Conservation (phyloP, 2,329 filamentous ascomycete species). For the Aotearoamyces nothofagi region DNA sequence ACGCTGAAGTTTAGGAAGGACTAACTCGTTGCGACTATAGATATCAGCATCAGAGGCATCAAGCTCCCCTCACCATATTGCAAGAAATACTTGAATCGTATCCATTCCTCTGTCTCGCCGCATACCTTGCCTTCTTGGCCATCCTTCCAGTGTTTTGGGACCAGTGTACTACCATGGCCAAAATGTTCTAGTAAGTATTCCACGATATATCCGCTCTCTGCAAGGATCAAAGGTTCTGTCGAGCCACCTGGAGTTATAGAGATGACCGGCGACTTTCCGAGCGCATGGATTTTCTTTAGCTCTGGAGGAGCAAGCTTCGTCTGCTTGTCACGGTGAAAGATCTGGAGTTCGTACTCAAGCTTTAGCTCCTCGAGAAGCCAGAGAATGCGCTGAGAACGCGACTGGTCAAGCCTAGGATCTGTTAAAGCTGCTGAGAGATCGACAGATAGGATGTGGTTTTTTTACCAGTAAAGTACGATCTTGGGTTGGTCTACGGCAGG, state of each 20-base stretch:
- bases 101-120: slow-evolving; percentile 44
- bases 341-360: slow-evolving; percentile 63
- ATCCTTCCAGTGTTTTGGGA: slow-evolving; percentile 38
- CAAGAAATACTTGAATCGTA: slow-evolving; percentile 53
- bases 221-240: slow-evolving; percentile 44
- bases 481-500: slow-evolving; percentile 22
- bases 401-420: slow-evolving; percentile 16
- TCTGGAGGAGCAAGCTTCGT: slow-evolving; percentile 59
- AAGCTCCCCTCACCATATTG: slow-evolving; percentile 78
- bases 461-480: slow-evolving; percentile 42
- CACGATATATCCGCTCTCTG: slow-evolving; percentile 68
- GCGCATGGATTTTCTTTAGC: slow-evolving; percentile 63
- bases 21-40: slow-evolving; percentile 40
- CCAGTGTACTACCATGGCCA: slow-evolving; percentile 26
- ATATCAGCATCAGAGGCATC: slow-evolving; percentile 55
- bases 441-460: too few relatives aligned
- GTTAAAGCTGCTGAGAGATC: slow-evolving; percentile 4
- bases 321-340: slow-evolving; percentile 52
- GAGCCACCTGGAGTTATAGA: slow-evolving; percentile 34
- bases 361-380: slow-evolving; percentile 59
- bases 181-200: slow-evolving; percentile 68
- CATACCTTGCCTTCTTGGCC: slow-evolving; percentile 41
- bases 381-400: slow-evolving; percentile 43
- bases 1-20: slow-evolving; percentile 5
- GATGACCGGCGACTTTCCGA: slow-evolving; percentile 78